Percentiles rank a stretch among this genome's conserved stretches.
Evolutionary conservation across 2,329 filamentous ascomycete genomes (phyloP).

Genomic region (Zymoseptoria crescenta): DNA sequence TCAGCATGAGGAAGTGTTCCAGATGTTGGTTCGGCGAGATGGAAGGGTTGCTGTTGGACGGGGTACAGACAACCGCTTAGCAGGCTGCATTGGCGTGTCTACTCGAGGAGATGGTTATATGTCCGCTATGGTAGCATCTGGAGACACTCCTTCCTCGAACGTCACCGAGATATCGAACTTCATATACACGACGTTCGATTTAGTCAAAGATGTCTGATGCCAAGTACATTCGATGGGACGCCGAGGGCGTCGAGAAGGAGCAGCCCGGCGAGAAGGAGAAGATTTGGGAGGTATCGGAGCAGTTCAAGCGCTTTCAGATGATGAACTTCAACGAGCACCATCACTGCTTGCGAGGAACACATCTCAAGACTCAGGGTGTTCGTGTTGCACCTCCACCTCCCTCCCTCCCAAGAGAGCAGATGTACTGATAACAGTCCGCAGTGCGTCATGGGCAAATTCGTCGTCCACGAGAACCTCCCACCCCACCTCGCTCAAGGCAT

Average conservation of each 20-base stretch:
- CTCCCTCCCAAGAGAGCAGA: no score
- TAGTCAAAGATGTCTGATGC: not conserved
- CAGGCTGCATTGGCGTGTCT: not conserved
- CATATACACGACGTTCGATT: not conserved
- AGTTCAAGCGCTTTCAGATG: slow-evolving; percentile 34
- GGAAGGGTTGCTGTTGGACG: slow-evolving; percentile 12
- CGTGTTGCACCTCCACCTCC: not conserved
- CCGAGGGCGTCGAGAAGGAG: slow-evolving; percentile 28
- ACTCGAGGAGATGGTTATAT: not conserved
- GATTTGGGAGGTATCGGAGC: slow-evolving; percentile 32
- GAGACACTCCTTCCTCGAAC: not conserved
- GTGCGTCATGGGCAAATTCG: slow-evolving; percentile 29
- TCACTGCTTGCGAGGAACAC: slow-evolving; percentile 32
- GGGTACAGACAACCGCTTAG: slow-evolving; percentile 3
- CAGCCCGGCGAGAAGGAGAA: slow-evolving; percentile 29
- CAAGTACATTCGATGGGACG: slow-evolving; percentile 24
- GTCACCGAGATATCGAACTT: not conserved
- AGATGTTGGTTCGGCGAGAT: slow-evolving; percentile 14
- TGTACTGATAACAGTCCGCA: slow-evolving; percentile 3
- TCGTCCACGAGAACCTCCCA: slow-evolving; percentile 28
- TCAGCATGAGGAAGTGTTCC: slow-evolving; percentile 10
- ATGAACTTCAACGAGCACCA: slow-evolving; percentile 35
- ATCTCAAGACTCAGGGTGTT: slow-evolving; percentile 31
- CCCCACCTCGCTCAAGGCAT: slow-evolving; percentile 31
- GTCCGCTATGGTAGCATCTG: not conserved